Base-by-base conservation (phyloP, 106 monocot species). In the Dendrobium catenatum region DNA sequence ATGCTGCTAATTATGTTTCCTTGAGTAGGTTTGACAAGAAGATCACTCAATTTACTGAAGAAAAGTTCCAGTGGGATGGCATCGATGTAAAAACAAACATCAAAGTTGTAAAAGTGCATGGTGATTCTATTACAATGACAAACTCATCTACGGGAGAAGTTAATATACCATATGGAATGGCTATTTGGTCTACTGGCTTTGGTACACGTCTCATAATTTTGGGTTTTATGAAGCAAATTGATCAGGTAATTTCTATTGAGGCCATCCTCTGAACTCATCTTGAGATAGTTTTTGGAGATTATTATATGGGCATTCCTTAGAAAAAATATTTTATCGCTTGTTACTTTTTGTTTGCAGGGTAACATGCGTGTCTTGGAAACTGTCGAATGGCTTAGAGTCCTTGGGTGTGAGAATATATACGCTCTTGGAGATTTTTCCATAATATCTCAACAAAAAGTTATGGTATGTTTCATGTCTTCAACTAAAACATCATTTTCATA, bases 141-240 rank as follows among this genome's bases (percentile, higher is more conserved):
- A 79, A 64, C 19, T 84, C 81, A 67, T 70, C 55, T 1, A 42
- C 26, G 37, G 91, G 84, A 49, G 85, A 87, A 16, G 37, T 84
- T 79, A 68, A 67, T 51, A 61, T 86, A 27, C 88, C 93, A 40
- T 93, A 93, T 77, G 93, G 93, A 77, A 93, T 93, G 93, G 89
- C 86, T 82, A 89, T 95, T 49, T 95, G 95, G 92, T 95, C 95
- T 55, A 88, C 95, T 79, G 95, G 95, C 72, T 89, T 95, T 80
- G 95, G 92, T 10, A 89, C 95, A 0, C 89, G 95, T 19, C 89
- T 90, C 40, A 56, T 95, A 75, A 95, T 95, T 58, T 72, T 85
- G 68, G 90, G 90, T 72, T 88, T 92, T 48, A 95, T 95, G 95
- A 90, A 92, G 78, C 72, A 90, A 79, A 73, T 95, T 85, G 90